A percentile compares a stretch with the other conserved stretches of the same genome.
Conservation (phyloP, 2,329 filamentous ascomycete genomes). For the Madurella fahalii region DNA sequence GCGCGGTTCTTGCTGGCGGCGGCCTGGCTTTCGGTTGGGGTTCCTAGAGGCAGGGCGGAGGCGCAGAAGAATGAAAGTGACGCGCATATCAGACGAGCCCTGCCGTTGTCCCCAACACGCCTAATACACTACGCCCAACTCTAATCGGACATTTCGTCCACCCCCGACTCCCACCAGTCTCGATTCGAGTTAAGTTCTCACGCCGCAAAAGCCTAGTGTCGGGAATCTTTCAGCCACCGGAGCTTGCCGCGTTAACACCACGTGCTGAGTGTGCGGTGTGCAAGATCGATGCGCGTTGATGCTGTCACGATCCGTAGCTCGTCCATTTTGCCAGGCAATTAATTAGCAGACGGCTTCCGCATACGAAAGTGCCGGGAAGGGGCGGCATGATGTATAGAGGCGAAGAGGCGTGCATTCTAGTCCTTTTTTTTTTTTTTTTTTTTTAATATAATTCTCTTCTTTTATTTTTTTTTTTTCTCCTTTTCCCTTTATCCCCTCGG, state of each 20-base stretch:
- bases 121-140: constrained; percentile 4
- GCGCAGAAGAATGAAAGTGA: constrained; percentile 10
- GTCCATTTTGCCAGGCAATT: constrained; percentile 13
- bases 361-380: constrained; percentile 12
- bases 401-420: too few relatives aligned
- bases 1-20: constrained; percentile 1
- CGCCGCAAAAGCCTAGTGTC: constrained; percentile 5
- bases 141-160: constrained; percentile 9
- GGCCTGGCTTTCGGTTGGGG: neutral
- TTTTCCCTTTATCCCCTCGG: too few relatives aligned
- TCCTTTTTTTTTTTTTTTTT: too few relatives aligned
- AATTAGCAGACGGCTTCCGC: constrained; percentile 13
- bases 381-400: neutral
- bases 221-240: constrained; percentile 11
- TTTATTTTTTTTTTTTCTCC: too few relatives aligned
- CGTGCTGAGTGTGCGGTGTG: constrained; percentile 3
- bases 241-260: constrained; percentile 13
- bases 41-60: constrained; percentile 15
- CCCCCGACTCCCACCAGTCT: constrained; percentile 5
- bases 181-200: neutral
- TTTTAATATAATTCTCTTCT: too few relatives aligned
- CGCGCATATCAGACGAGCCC: constrained; percentile 15
- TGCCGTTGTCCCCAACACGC: neutral
- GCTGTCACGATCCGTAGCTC: constrained; percentile 3
- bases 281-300: neutral